These are phyloP conservation scores for Leishmania amazonensis DNA, from an alignment of 208 protist genomes.

Conservation along the genomic window DNA sequence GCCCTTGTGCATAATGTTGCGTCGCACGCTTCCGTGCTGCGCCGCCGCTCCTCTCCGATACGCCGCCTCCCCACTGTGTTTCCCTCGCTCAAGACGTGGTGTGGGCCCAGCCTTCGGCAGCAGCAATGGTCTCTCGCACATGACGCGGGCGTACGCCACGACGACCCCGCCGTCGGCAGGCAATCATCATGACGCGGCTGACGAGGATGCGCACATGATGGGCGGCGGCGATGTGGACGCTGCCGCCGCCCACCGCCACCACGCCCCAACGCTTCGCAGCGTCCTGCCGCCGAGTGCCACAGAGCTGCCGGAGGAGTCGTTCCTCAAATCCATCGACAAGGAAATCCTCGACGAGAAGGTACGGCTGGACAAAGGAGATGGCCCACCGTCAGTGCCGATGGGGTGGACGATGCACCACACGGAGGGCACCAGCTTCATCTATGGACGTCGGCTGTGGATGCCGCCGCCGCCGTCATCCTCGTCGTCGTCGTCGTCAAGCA, in stretches of 20 bases:
- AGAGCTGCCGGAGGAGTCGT: slow-evolving; percentile 60
- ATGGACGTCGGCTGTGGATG: slow-evolving; percentile 69
- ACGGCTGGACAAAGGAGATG: slow-evolving; percentile 79
- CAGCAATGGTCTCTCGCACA: not conserved
- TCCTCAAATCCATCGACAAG: slow-evolving; percentile 88
- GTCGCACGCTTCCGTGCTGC: not conserved
- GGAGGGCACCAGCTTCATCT: slow-evolving; percentile 70
- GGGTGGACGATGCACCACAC: slow-evolving; percentile 83
- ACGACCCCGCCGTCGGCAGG: not conserved
- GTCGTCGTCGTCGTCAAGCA: not conserved
- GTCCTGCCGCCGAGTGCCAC: slow-evolving; percentile 53
- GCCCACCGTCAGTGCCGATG: slow-evolving; percentile 52
- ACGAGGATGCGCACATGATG: not conserved
- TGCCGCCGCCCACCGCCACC: not conserved
- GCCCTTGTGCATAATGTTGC: not conserved
- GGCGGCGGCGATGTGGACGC: not conserved
- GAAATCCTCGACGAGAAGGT: slow-evolving; percentile 86
- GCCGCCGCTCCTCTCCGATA: not conserved
- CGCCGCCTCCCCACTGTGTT: not conserved
- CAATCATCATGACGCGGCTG: not conserved
- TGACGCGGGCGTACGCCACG: slow-evolving; percentile 2
- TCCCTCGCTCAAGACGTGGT: not conserved
- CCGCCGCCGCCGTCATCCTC: slow-evolving; percentile 36
- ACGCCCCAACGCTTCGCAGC: slow-evolving; percentile 42
- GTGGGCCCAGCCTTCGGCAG: not conserved